A percentile compares a stretch with the other conserved stretches of the same genome.
phyloP scores from a whole-genome alignment of 2,329 filamentous ascomycete genomes.

The Alternaria alternata region DNA sequence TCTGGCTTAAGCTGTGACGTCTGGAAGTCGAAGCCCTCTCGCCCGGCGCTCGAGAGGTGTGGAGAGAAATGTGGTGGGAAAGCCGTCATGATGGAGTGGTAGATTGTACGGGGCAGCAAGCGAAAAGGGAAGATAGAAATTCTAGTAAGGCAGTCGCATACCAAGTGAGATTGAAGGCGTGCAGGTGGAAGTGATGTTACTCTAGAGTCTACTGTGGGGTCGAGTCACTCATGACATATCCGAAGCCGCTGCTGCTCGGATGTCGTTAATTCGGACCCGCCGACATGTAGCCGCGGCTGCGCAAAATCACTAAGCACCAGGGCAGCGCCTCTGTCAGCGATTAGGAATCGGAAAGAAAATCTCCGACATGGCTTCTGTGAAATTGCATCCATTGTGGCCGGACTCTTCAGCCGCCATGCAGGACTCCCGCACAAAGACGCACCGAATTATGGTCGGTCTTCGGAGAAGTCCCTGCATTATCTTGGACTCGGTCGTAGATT shows the following conservation, averaged over 20 bases:
- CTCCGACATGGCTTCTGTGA: not conserved
- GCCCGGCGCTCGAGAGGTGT: constrained; percentile 55
- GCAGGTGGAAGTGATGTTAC: not conserved
- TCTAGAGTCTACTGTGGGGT: constrained; percentile 13
- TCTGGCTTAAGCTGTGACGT: constrained; percentile 27
- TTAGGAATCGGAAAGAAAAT: constrained; percentile 8
- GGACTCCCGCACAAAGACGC: not conserved
- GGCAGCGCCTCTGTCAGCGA: constrained; percentile 28
- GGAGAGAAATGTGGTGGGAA: constrained; percentile 64
- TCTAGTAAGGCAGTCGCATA: not conserved
- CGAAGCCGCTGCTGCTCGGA: constrained; percentile 20
- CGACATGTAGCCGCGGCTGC: constrained; percentile 22
- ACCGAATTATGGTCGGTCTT: not conserved
- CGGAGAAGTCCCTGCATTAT: not conserved
- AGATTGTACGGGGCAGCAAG: not conserved
- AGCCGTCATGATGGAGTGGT: constrained; percentile 56
- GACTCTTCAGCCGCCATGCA: not conserved
- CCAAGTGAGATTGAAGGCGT: not conserved
- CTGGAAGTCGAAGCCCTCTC: constrained; percentile 51
- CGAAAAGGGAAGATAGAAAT: not conserved
- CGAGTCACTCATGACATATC: constrained; percentile 17
- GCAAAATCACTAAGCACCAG: constrained; percentile 11
- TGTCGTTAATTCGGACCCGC: constrained; percentile 18
- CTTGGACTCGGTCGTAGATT: not conserved
- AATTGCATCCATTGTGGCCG: not conserved